Conservation (phyloP, 2,329 filamentous ascomycete genomes). For the Talaromyces sp. region DNA sequence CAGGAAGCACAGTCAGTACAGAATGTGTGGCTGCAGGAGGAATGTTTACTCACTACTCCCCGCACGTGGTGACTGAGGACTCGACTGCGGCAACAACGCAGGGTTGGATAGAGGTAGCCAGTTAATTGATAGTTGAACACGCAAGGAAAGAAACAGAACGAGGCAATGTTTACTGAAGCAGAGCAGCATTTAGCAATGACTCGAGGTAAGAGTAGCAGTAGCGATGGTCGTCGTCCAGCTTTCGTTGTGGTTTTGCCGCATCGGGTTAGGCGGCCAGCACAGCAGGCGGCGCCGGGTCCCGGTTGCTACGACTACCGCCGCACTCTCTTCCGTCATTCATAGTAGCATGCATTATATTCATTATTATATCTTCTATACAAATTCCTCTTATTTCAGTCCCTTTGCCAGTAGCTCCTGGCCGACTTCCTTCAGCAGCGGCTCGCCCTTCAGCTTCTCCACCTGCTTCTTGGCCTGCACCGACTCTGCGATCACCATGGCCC, state of each 20-base stretch:
- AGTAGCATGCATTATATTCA: too few relatives aligned
- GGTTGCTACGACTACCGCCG: slow-evolving; percentile 9
- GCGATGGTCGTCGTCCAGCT: background rate
- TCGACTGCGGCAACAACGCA: background rate
- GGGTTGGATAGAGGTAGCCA: background rate
- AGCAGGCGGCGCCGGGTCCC: background rate
- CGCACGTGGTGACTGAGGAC: background rate
- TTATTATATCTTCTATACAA: background rate
- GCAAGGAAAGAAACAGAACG: background rate
- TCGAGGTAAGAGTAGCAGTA: background rate
- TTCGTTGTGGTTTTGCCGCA: slow-evolving; percentile 23
- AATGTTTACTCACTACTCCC: background rate
- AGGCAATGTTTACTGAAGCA: background rate
- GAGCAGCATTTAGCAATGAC: background rate
- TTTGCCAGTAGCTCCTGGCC: slow-evolving; percentile 40
- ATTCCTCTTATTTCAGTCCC: slow-evolving; percentile 18
- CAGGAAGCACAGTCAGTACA: background rate
- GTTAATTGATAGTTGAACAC: background rate
- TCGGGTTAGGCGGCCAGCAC: slow-evolving; percentile 12
- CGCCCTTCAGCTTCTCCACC: slow-evolving; percentile 50
- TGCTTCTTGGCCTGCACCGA: slow-evolving; percentile 53
- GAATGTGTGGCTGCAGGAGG: background rate
- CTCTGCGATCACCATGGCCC: slow-evolving; percentile 67
- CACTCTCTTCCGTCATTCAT: too few relatives aligned
- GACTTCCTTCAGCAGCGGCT: slow-evolving; percentile 53